Conservation (phyloP, 352 stramenopile genomes). For the Phytophthora sp. region DNA sequence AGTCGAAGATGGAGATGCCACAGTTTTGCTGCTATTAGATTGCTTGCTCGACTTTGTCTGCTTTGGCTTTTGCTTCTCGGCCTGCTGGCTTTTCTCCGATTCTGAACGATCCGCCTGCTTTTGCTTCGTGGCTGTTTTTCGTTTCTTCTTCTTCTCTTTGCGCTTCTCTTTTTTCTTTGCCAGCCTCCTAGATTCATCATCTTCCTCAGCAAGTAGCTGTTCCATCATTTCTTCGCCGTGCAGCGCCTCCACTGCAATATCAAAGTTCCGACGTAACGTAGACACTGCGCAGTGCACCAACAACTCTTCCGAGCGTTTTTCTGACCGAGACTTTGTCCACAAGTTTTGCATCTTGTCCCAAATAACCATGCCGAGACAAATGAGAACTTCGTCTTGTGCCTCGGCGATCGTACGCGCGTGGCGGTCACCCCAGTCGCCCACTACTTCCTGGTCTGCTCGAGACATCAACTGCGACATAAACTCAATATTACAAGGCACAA, state of each 20-base stretch:
- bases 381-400: constrained; percentile 87
- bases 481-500: constrained; percentile 86
- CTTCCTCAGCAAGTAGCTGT: constrained; percentile 82
- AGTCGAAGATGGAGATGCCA: constrained; percentile 49
- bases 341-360: constrained; percentile 89
- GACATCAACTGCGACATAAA: constrained; percentile 89
- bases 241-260: constrained; percentile 81
- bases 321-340: constrained; percentile 77
- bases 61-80: constrained; percentile 38
- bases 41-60: constrained; percentile 31
- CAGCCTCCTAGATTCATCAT: constrained; percentile 76
- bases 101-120: constrained; percentile 59
- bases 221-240: constrained; percentile 91
- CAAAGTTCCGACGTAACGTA: constrained; percentile 82
- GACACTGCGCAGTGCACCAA: constrained; percentile 80
- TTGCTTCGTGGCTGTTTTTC: constrained; percentile 77
- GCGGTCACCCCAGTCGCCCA: constrained; percentile 82
- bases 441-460: constrained; percentile 81
- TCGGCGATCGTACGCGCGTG: constrained; percentile 86
- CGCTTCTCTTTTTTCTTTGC: constrained; percentile 89
- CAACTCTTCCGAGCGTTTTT: constrained; percentile 82
- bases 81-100: constrained; percentile 42
- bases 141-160: constrained; percentile 92
- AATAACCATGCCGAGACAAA: constrained; percentile 87
- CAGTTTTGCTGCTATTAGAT: constrained; percentile 28